phyloP scores from a whole-genome alignment of 306 rosid genomes.

The Corylus americana region DNA sequence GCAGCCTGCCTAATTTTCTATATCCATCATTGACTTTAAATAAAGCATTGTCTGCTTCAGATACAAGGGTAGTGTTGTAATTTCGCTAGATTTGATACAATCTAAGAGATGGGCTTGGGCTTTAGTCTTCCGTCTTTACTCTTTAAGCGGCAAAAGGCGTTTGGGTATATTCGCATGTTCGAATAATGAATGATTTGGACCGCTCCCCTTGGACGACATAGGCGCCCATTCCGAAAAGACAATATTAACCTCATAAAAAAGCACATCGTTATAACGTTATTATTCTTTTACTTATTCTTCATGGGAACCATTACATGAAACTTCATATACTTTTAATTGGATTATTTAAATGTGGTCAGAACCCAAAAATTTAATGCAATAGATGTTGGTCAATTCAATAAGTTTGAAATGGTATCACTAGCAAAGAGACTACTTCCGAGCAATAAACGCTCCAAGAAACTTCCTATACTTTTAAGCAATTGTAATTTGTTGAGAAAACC shows the following conservation, averaged over 20 bases:
- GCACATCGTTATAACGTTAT: no score
- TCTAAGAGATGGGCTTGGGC: not conserved
- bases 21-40: not conserved
- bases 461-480: not conserved
- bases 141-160: conserved; percentile 5
- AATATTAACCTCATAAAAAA: not conserved
- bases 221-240: not conserved
- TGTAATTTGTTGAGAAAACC: not conserved
- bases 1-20: not conserved
- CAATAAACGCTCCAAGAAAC: not conserved
- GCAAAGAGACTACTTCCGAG: not conserved
- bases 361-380: not conserved
- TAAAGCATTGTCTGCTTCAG: not conserved
- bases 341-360: not conserved
- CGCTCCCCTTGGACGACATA: not conserved
- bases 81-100: not conserved
- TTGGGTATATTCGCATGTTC: not conserved
- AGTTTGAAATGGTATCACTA: not conserved
- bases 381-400: not conserved
- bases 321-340: not conserved
- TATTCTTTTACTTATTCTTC: no score
- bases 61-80: conserved; percentile 14
- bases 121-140: not conserved
- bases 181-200: not conserved
- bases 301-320: not conserved